phyloP scores from a whole-genome alignment of 208 protist genomes.

The Trypanosomatidae sp. region DNA sequence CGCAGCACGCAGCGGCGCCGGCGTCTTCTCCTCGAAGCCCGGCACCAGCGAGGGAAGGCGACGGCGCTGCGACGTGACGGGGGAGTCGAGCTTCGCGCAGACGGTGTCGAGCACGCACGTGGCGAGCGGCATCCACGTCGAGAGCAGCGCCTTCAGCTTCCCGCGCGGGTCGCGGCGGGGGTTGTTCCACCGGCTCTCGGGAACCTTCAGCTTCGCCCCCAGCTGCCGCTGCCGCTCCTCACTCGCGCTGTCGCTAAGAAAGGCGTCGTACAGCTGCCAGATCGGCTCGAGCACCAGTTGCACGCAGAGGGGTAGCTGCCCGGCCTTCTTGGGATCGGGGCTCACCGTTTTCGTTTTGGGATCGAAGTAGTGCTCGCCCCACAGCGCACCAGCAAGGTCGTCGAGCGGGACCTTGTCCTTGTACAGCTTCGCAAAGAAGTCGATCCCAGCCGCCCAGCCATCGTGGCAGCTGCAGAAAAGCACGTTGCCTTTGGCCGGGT shows the following conservation, averaged over 20 bases:
- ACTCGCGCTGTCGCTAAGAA: constrained; percentile 62
- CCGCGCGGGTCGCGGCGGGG: constrained; percentile 54
- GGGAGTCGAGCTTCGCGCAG: constrained; percentile 85
- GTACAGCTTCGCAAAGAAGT: constrained; percentile 93
- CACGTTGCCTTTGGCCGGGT: constrained; percentile 96
- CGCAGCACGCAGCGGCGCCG: constrained; percentile 35
- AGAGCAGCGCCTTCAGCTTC: constrained; percentile 89
- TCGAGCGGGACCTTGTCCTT: constrained; percentile 77
- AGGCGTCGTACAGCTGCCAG: constrained; percentile 94
- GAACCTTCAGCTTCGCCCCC: constrained; percentile 62
- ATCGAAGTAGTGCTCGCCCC: constrained; percentile 98
- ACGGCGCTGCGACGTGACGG: constrained; percentile 79
- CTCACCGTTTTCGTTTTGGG: constrained; percentile 93
- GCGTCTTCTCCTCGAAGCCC: constrained; percentile 40
- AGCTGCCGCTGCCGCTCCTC: constrained; percentile 79
- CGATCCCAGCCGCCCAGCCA: constrained; percentile 89
- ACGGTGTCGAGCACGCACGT: constrained; percentile 88
- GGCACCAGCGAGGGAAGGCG: constrained; percentile 73
- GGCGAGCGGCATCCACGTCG: constrained; percentile 95
- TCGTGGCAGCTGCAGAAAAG: constrained; percentile 97
- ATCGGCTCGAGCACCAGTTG: constrained; percentile 96
- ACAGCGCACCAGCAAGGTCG: constrained; percentile 89
- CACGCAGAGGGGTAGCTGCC: constrained; percentile 94
- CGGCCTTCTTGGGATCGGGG: constrained; percentile 58
- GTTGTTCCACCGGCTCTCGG: constrained; percentile 77